Evolutionary conservation across 805 yeast genomes (phyloP), one percentile per base, ranked within the genome.

Genomic region (Pichia sporocuriosa): DNA sequence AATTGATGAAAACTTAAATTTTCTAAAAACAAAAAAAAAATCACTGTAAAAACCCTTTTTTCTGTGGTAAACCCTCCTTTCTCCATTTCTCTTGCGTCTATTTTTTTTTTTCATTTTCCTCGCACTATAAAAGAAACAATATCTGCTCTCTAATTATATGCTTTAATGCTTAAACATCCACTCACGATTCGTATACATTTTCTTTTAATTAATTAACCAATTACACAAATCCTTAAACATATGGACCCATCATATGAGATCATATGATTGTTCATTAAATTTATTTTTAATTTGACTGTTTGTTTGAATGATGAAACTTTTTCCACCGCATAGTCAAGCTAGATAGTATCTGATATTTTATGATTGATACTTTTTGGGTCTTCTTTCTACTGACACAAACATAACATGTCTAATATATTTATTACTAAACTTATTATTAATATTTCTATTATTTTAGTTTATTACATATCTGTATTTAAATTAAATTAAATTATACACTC

Each of bases 291-390:
- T 6, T 12, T 12, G 10, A 26, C 15, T 13, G 13, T 12, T 26
- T 20, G 37, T 40, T 24, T 32, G 29, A 48, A 59, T 61, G 64
- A 59, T 57, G 64, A 57, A 55, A 40, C 34, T 46, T 52, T n/a
- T 41, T 49, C 52, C 53, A 56, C 52, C 60, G 45, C 58, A 53
- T 52, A 51, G 64, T 60, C 65, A 61, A 65, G 67, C 69, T 65
- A 65, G 69, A 65, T 65, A 65, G 69, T 65, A 65, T 61, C 63
- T 61, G 69, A 65, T 58, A 45, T 44, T 39, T 43, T 52, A 55
- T 63, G 64, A 53, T 44, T 59, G 65, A 60, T 57, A 54, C 53
- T 58, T 45, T 55, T 56, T 55, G 65, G 65, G 65, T 61, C 65
- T 61, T 61, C 65, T 61, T 60, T 59, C 64, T 58, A 49, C 65